phyloP scores from a whole-genome alignment of 352 stramenopile genomes.

The Blastocystis sp. region DNA sequence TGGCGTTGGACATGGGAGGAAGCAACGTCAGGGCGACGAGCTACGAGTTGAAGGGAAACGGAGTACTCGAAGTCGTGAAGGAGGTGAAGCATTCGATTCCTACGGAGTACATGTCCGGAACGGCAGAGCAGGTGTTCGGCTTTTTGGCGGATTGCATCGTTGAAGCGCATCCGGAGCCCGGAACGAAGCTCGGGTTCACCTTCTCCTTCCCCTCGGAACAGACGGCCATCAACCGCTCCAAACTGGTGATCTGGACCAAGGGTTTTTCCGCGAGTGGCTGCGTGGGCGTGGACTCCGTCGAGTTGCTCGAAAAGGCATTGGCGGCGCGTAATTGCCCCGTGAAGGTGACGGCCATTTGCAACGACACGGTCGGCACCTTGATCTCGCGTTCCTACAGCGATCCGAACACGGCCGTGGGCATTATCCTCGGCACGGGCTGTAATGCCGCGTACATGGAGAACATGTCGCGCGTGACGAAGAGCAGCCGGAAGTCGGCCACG shows the following conservation, averaged over 20 bases:
- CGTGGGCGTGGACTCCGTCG: constrained; percentile 75
- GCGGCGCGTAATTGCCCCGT: constrained; percentile 47
- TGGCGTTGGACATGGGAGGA: constrained; percentile 60
- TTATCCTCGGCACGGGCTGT: constrained; percentile 77
- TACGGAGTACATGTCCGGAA: constrained; percentile 51
- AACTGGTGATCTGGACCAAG: constrained; percentile 77
- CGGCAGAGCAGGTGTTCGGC: constrained; percentile 32
- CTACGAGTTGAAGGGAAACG: constrained; percentile 41
- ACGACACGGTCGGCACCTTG: constrained; percentile 78
- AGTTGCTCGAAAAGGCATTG: constrained; percentile 74
- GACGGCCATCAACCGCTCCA: constrained; percentile 74
- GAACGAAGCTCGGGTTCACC: constrained; percentile 75
- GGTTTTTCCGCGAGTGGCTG: constrained; percentile 75
- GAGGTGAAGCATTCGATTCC: constrained; percentile 56
- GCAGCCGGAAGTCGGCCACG: constrained; percentile 4
- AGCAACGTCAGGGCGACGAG: constrained; percentile 26
- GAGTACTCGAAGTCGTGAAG: constrained; percentile 45
- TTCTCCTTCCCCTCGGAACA: constrained; percentile 77
- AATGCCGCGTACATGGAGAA: constrained; percentile 78
- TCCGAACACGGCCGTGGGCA: constrained; percentile 74
- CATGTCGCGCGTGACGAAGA: constrained; percentile 75
- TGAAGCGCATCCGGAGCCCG: constrained; percentile 29
- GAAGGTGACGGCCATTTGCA: constrained; percentile 76
- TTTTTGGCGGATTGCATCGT: constrained; percentile 36
- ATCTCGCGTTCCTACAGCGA: constrained; percentile 75